phyloP scores from a whole-genome alignment of 2,329 filamentous ascomycete genomes.

The Paracamarosporium sp. region DNA sequence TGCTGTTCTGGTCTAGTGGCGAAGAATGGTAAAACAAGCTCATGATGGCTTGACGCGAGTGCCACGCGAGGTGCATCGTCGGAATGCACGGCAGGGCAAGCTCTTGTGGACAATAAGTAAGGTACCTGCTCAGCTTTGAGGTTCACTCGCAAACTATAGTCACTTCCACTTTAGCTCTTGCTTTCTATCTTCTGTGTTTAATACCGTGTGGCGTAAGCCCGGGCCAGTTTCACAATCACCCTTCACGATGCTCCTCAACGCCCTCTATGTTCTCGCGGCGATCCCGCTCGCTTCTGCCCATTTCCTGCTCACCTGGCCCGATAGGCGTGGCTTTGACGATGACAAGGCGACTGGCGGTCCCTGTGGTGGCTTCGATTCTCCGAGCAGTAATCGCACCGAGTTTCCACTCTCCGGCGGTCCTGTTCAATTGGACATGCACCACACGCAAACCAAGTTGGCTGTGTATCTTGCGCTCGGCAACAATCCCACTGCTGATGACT shows the following conservation, averaged over 20 bases:
- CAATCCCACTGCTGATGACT: constrained; percentile 60
- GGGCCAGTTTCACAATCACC: background rate
- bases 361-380: constrained; percentile 59
- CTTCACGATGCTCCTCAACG: constrained; percentile 38
- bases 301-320: constrained; percentile 62
- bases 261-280: constrained; percentile 49
- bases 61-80: constrained; percentile 28
- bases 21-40: constrained; percentile 14
- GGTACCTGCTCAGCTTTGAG: constrained; percentile 22
- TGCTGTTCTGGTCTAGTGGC: constrained; percentile 21
- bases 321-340: constrained; percentile 57
- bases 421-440: constrained; percentile 60
- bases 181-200: background rate
- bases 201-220: background rate
- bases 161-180: background rate
- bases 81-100: constrained; percentile 35
- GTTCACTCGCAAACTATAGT: background rate
- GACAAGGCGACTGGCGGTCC: constrained; percentile 55
- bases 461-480: constrained; percentile 61
- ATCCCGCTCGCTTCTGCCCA: constrained; percentile 60
- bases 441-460: constrained; percentile 59
- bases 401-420: constrained; percentile 59
- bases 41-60: constrained; percentile 28
- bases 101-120: constrained; percentile 37
- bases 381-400: constrained; percentile 53